A percentile compares a stretch with the other conserved stretches of the same genome.
phyloP scores from a whole-genome alignment of 208 protist genomes.

The Tritrichomonas foetus region DNA sequence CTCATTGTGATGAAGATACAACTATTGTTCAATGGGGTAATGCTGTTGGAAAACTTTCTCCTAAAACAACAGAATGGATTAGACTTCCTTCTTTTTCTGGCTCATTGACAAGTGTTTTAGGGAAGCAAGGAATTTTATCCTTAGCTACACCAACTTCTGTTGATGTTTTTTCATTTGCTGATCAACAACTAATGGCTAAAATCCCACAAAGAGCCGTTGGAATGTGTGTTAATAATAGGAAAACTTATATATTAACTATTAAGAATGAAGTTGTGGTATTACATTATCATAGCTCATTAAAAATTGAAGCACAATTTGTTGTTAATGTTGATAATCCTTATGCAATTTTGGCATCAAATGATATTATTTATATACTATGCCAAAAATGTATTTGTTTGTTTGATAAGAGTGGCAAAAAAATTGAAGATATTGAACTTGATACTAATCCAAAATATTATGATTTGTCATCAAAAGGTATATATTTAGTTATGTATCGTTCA shows the following conservation, averaged over 20 bases:
- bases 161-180: neutral
- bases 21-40: neutral
- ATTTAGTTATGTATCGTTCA: no score
- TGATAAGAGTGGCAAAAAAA: neutral
- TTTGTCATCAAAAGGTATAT: no score
- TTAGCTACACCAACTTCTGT: neutral
- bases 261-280: constrained; percentile 1
- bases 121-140: neutral
- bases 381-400: no score
- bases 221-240: neutral
- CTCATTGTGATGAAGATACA: neutral
- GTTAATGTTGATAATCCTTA: neutral
- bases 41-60: neutral
- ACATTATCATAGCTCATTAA: neutral
- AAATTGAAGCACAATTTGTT: neutral
- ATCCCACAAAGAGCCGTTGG: neutral
- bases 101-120: neutral
- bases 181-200: neutral
- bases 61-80: neutral
- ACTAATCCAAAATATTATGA: neutral
- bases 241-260: neutral
- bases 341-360: neutral
- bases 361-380: no score
- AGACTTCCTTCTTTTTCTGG: neutral
- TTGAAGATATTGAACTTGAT: neutral